Percentiles rank a stretch among this genome's conserved stretches.
Conservation (phyloP, 139 green algal species). For the Parachlorella kessleri region DNA sequence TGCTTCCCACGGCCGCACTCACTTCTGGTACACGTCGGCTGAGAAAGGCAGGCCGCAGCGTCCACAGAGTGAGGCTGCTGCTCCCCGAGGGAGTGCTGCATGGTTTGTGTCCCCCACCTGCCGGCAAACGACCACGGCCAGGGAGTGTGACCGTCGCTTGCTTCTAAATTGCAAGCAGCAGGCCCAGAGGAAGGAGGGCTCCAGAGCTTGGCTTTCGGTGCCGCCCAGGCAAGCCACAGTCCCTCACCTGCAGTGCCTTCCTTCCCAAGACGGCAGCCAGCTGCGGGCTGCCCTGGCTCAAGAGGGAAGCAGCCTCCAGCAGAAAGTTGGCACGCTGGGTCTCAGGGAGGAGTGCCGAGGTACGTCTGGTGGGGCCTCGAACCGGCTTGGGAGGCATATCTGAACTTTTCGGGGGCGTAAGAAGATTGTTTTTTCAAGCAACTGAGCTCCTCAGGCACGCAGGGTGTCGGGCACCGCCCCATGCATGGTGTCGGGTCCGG, state of each 20-base stretch:
- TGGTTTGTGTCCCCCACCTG: neutral
- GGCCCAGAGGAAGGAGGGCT: neutral
- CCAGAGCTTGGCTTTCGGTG: neutral
- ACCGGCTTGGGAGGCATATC: neutral
- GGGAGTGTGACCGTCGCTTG: neutral
- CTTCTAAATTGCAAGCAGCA: neutral
- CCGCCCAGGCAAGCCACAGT: neutral
- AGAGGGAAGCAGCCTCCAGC: neutral
- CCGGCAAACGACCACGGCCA: neutral
- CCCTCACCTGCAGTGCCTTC: conserved; percentile 4
- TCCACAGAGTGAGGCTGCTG: neutral
- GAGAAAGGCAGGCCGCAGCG: neutral
- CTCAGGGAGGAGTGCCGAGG: neutral
- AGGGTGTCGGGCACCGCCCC: too few relatives aligned
- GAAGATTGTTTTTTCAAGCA: too few relatives aligned
- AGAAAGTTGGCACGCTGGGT: neutral
- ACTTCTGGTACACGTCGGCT: too few relatives aligned
- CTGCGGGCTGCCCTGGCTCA: neutral
- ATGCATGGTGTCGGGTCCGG: too few relatives aligned
- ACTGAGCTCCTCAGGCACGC: too few relatives aligned
- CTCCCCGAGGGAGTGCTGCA: neutral
- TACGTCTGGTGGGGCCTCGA: neutral
- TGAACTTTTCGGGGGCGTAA: too few relatives aligned
- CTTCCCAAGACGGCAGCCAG: conserved; percentile 16
- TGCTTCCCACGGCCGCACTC: too few relatives aligned